Base-by-base conservation (phyloP, 257 asterid genomes). In the Henckelia pumila region DNA sequence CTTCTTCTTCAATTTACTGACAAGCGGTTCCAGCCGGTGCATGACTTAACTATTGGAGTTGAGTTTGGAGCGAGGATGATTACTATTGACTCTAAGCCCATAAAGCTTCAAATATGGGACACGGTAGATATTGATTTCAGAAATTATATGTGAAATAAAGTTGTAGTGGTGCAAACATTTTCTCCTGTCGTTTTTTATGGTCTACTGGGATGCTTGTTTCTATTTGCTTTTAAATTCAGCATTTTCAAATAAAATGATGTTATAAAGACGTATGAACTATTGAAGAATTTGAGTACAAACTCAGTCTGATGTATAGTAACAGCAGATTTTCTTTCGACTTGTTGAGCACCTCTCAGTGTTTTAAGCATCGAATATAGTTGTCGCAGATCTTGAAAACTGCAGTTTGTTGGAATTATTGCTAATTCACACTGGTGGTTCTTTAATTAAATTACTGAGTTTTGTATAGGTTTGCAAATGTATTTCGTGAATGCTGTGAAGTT, bases 11-110 rank as follows among this genome's bases (percentile, higher is more conserved):
- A 83, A 66, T 83, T 81, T n/a, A 83, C 86, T 0, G 89, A 83
- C 75, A 81, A 83, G 73, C 89, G 86, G 37, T 83, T 83, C 81
- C 89, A 83, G 83, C 89, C 86, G 0, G 89, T 83, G 72, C 86
- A 83, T 55, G 86, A 83, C 79, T 78, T 83, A 74, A 83, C 89
- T 28, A 83, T 78, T 56, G 88, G 88, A 69, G 88, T 83, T 17
- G 88, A 83, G 69, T 83, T 83, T 69, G 88, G 88, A 26, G 88
- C 86, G 13, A 70, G 86, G 71, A 81, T 80, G 88, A 79, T 83
- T 50, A 81, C 86, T 21, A 81, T 83, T 13, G 86, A 83, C 58
- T 78, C 81, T 80, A 80, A 78, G 73, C 89, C 86, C 28, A 81
- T 81, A 21, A 83, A 83, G 75, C 86, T 81, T 63, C 89, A 83